Evolutionary conservation across 2,329 filamentous ascomycete species (phyloP).

Genomic region (Tolypocladium nubicola): DNA sequence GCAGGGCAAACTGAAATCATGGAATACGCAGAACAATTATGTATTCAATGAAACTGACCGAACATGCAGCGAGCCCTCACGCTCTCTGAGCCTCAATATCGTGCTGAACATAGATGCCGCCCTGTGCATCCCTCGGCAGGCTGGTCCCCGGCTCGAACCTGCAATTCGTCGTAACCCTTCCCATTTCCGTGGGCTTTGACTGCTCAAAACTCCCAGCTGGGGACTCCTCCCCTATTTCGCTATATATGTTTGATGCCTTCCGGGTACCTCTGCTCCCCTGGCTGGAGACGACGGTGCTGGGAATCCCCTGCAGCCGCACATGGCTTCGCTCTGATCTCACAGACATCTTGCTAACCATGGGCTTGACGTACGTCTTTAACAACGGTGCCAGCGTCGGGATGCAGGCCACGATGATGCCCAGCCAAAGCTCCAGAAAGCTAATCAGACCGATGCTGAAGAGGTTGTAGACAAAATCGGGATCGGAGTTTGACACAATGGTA

Average conservation of each 20-base stretch:
- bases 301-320: background rate
- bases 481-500: background rate
- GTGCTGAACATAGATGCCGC: background rate
- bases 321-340: background rate
- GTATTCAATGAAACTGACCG: background rate
- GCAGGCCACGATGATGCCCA: background rate
- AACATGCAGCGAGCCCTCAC: background rate
- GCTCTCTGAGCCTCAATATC: background rate
- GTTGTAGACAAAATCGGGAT: background rate
- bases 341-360: background rate
- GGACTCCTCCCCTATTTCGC: background rate
- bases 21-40: background rate
- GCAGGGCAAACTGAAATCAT: background rate
- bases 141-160: background rate
- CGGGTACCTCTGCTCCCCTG: background rate
- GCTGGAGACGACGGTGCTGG: background rate
- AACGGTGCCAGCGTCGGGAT: background rate
- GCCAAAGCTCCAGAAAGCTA: background rate
- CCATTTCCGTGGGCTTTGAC: background rate
- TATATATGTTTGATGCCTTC: background rate
- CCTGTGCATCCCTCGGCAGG: background rate
- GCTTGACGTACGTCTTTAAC: background rate
- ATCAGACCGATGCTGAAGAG: background rate
- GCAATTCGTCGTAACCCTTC: background rate
- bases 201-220: background rate